Percentiles rank a stretch among this genome's conserved stretches.
Evolutionary conservation across 495 filamentous ascomycete species (phyloP).

Genomic region (Chaetomium fimeti): DNA sequence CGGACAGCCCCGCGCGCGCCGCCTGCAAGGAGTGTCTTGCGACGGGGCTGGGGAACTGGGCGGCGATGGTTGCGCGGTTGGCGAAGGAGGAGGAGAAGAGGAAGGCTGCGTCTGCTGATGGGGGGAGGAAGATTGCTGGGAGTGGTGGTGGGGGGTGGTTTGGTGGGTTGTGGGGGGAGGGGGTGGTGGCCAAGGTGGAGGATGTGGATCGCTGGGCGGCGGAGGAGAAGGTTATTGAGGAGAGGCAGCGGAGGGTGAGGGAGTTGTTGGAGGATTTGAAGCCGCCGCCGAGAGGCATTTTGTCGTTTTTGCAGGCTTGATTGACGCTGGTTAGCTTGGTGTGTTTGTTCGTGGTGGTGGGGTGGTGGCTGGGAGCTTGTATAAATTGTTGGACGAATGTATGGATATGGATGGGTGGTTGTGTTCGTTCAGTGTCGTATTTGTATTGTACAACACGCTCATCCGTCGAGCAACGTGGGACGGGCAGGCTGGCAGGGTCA

Average conservation of each 20-base stretch:
- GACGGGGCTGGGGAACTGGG: constrained; percentile 73
- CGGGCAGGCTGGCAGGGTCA: background rate
- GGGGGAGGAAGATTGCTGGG: background rate
- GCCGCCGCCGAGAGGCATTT: constrained; percentile 36
- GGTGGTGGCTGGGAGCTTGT: background rate
- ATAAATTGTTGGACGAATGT: background rate
- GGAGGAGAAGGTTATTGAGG: constrained; percentile 53
- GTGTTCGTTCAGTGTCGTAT: background rate
- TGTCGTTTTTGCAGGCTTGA: constrained; percentile 44
- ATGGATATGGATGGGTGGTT: background rate
- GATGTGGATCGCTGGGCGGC: constrained; percentile 47
- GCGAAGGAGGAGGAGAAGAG: constrained; percentile 52
- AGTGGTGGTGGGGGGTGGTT: constrained; percentile 33
- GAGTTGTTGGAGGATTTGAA: constrained; percentile 50
- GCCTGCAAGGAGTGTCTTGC: constrained; percentile 70
- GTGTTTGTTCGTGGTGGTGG: too few relatives aligned
- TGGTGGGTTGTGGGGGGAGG: constrained; percentile 50
- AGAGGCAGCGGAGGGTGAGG: constrained; percentile 45
- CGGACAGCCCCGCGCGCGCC: constrained; percentile 38
- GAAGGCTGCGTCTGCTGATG: constrained; percentile 23
- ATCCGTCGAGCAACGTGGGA: background rate
- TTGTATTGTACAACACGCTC: background rate
- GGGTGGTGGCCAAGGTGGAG: constrained; percentile 22
- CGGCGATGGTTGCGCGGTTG: constrained; percentile 62
- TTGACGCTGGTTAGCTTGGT: background rate